Evolutionary conservation across 2,329 filamentous ascomycete species (phyloP).

Genomic region (Lomentospora prolificans): DNA sequence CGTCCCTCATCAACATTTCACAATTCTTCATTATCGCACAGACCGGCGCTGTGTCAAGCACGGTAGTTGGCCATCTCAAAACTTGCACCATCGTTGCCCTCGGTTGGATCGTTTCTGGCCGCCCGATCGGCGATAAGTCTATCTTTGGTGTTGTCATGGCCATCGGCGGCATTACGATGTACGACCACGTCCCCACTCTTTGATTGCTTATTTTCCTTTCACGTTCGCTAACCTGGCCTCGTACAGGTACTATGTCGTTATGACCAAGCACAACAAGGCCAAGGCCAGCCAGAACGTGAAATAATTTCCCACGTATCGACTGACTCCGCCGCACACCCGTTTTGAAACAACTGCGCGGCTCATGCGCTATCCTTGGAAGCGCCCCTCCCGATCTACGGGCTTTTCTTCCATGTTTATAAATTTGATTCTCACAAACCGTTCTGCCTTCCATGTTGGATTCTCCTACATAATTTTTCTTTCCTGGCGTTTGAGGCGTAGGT

Average conservation of each 20-base stretch:
- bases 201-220: slow-evolving; percentile 11
- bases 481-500: too few relatives aligned
- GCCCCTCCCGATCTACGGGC: too few relatives aligned
- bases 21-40: slow-evolving; percentile 54
- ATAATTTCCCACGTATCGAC: neutral
- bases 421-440: too few relatives aligned
- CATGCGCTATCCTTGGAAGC: too few relatives aligned
- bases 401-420: too few relatives aligned
- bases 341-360: too few relatives aligned
- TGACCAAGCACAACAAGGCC: slow-evolving; percentile 31
- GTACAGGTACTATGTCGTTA: slow-evolving; percentile 36
- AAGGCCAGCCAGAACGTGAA: slow-evolving; percentile 11
- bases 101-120: slow-evolving; percentile 48
- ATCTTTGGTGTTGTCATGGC: slow-evolving; percentile 45
- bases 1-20: slow-evolving; percentile 55
- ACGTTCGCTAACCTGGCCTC: neutral
- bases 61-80: slow-evolving; percentile 56
- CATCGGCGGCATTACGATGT: slow-evolving; percentile 47
- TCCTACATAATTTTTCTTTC: too few relatives aligned
- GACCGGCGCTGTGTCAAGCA: slow-evolving; percentile 53
- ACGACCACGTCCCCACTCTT: slow-evolving; percentile 31
- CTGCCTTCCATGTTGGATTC: too few relatives aligned
- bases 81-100: slow-evolving; percentile 56
- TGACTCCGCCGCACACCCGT: neutral
- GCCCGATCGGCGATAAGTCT: slow-evolving; percentile 45